phyloP scores from a whole-genome alignment of 2,329 filamentous ascomycete species.

The Didymella segeticola region DNA sequence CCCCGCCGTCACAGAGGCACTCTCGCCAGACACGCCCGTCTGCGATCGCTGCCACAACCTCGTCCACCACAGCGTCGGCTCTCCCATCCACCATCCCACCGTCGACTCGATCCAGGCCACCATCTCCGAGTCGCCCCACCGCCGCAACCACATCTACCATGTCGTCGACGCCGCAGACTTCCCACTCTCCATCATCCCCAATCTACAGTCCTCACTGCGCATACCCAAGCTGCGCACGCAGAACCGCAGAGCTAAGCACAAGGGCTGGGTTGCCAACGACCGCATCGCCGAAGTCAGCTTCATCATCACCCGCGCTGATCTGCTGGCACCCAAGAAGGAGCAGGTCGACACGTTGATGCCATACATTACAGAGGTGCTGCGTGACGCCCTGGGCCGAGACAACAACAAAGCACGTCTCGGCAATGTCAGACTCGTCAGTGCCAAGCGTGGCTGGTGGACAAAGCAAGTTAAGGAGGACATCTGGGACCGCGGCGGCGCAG shows the following conservation, averaged over 20 bases:
- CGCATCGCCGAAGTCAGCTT: conserved; percentile 83
- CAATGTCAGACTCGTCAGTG: conserved; percentile 85
- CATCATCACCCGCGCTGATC: conserved; percentile 86
- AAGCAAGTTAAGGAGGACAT: conserved; percentile 85
- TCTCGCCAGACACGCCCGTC: conserved; percentile 58
- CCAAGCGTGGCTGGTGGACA: conserved; percentile 90
- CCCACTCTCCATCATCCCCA: conserved; percentile 87
- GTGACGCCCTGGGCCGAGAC: conserved; percentile 73
- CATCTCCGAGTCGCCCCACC: conserved; percentile 85
- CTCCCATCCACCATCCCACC: conserved; percentile 79
- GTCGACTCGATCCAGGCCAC: conserved; percentile 82
- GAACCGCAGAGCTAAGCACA: conserved; percentile 76
- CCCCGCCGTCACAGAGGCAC: conserved; percentile 17
- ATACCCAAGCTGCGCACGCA: conserved; percentile 76
- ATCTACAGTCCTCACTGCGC: conserved; percentile 72
- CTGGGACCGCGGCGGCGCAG: conserved; percentile 79
- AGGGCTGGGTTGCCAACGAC: conserved; percentile 67
- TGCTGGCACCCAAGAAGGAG: conserved; percentile 82
- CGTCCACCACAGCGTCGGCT: conserved; percentile 74
- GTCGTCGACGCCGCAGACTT: conserved; percentile 95
- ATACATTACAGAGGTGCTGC: conserved; percentile 77
- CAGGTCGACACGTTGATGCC: conserved; percentile 88
- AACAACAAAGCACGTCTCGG: conserved; percentile 80
- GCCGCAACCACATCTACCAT: conserved; percentile 94
- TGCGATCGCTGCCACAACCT: conserved; percentile 90